Evolutionary conservation across 2,329 filamentous ascomycete species (phyloP).

Genomic region (Alternaria conjuncta): DNA sequence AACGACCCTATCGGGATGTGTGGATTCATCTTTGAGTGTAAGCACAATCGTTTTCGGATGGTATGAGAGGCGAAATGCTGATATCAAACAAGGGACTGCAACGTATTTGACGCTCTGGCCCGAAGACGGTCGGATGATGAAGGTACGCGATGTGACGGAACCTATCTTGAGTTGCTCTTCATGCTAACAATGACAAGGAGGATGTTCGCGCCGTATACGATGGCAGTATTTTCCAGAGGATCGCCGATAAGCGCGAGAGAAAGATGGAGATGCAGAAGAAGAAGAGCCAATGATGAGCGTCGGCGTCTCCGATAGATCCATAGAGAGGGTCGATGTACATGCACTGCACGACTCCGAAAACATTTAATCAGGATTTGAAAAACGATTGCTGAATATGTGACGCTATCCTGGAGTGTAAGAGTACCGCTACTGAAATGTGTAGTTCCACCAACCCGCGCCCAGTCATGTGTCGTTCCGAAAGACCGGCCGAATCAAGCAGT

Average conservation of each 20-base stretch:
- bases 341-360: background rate
- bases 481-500: background rate
- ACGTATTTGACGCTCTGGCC: conserved; percentile 63
- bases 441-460: background rate
- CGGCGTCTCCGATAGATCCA: background rate
- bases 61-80: background rate
- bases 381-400: background rate
- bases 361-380: too few relatives aligned
- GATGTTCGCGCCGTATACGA: conserved; percentile 62
- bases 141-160: conserved; percentile 31
- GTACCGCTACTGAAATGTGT: background rate
- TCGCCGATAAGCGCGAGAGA: conserved; percentile 22
- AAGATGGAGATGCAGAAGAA: background rate
- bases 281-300: background rate
- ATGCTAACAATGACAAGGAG: conserved; percentile 43
- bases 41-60: conserved; percentile 14
- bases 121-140: conserved; percentile 61
- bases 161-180: background rate
- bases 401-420: background rate
- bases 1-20: conserved; percentile 56
- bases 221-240: conserved; percentile 58
- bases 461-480: background rate
- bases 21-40: conserved; percentile 54
- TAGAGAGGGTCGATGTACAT: background rate
- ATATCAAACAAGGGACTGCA: conserved; percentile 51